Evolutionary conservation across 805 yeast species (phyloP).

Genomic region (Tetrapisispora phaffii): DNA sequence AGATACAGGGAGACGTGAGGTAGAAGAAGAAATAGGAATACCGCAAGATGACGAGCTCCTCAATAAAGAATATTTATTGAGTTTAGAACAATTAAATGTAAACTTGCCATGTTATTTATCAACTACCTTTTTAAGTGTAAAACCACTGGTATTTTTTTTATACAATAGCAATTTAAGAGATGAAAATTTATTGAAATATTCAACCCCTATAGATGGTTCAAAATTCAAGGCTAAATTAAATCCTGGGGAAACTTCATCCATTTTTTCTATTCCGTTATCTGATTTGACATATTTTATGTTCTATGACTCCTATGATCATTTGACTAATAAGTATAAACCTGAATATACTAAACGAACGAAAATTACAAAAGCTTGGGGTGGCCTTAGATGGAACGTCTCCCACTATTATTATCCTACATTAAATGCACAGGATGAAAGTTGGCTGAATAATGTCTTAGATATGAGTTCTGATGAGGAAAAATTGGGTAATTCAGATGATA

Average conservation of each 20-base stretch:
- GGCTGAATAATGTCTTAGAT: conserved; percentile 55
- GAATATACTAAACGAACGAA: conserved; percentile 29
- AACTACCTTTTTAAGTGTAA: conserved; percentile 70
- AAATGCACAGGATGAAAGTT: conserved; percentile 45
- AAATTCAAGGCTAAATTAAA: conserved; percentile 39
- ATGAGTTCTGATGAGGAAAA: conserved; percentile 49
- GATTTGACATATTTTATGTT: conserved; percentile 38
- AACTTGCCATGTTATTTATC: conserved; percentile 72
- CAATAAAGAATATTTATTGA: conserved; percentile 39
- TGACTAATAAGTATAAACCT: conserved; percentile 7
- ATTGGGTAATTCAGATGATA: conserved; percentile 2
- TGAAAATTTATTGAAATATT: conserved; percentile 7
- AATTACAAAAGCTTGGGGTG: conserved; percentile 54
- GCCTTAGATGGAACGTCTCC: conserved; percentile 54
- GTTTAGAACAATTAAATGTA: conserved; percentile 45
- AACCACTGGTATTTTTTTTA: conserved; percentile 67
- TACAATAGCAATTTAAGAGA: conserved; percentile 20
- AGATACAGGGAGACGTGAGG: conserved; percentile 71
- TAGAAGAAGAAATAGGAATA: conserved; percentile 80
- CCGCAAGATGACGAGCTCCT: conserved; percentile 39
- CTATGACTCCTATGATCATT: background rate
- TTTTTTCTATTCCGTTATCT: conserved; percentile 59
- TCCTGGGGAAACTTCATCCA: conserved; percentile 67
- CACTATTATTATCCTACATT: conserved; percentile 51
- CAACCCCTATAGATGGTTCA: conserved; percentile 26